Conservation (phyloP, 108 stramenopile genomes). For the Skeletonema marinoi region DNA sequence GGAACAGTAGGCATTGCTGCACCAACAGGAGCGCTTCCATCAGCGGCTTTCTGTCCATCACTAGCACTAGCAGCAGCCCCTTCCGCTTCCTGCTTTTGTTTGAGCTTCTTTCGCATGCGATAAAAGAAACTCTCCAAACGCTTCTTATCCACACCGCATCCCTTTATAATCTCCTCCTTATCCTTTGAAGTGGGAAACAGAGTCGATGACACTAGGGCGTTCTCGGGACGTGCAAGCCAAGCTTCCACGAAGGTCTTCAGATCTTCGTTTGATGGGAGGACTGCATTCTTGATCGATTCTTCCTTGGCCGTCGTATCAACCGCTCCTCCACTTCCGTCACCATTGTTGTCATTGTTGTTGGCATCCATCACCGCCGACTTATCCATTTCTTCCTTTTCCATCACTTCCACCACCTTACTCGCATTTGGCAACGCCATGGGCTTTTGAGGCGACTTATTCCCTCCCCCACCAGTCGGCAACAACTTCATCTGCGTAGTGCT, state of each 20-base stretch:
- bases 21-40: neutral
- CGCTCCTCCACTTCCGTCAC: neutral
- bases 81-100: neutral
- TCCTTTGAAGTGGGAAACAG: neutral
- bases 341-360: neutral
- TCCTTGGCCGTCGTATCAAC: neutral
- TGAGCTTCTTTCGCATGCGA: conserved; percentile 18
- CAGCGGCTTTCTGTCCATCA: neutral
- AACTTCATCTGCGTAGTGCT: neutral
- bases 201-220: neutral
- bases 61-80: neutral
- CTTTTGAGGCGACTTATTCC: neutral
- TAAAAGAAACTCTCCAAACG: conserved; percentile 25
- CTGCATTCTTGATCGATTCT: neutral
- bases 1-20: too few species aligned
- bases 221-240: conserved; percentile 1
- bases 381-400: neutral
- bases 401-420: neutral
- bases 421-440: neutral
- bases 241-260: neutral
- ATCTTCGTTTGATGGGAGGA: neutral
- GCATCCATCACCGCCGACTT: neutral
- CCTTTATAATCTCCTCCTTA: conserved; percentile 13
- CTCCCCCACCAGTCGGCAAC: neutral
- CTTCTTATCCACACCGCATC: conserved; percentile 16